Conservation (phyloP, 148 eudicot genomes). For the Bassia scoparia region DNA sequence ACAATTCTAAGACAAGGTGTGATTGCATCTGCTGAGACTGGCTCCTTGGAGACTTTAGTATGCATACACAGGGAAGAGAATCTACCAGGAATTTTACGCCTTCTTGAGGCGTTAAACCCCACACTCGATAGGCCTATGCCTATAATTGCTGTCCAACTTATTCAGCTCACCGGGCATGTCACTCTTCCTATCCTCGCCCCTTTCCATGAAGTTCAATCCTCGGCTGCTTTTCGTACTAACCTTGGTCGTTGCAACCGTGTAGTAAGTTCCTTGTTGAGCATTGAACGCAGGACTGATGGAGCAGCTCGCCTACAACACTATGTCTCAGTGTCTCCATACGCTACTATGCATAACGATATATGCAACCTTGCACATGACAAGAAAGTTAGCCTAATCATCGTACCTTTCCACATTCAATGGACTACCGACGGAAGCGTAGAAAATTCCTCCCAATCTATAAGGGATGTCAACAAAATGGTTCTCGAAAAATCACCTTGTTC, state of each 20-base stretch:
- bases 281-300: slow-evolving; percentile 17
- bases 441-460: slow-evolving; percentile 1
- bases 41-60: slow-evolving; percentile 4
- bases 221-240: slow-evolving; percentile 17
- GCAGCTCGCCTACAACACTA: slow-evolving; percentile 21
- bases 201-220: slow-evolving; percentile 20
- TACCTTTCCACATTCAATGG: slow-evolving; percentile 23
- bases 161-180: slow-evolving; percentile 25
- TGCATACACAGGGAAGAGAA: slow-evolving; percentile 27
- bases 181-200: slow-evolving; percentile 22
- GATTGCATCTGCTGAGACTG: not conserved
- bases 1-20: slow-evolving; percentile 20
- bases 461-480: slow-evolving; percentile 37
- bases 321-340: slow-evolving; percentile 17
- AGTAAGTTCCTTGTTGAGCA: slow-evolving; percentile 11
- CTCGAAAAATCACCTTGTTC: slow-evolving; percentile 51
- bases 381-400: not conserved
- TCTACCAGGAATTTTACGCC: slow-evolving; percentile 19
- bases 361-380: slow-evolving; percentile 20
- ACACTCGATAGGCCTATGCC: slow-evolving; percentile 11
- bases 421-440: not conserved
- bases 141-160: slow-evolving; percentile 16
- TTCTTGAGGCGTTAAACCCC: slow-evolving; percentile 15
- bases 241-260: slow-evolving; percentile 23
- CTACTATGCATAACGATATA: slow-evolving; percentile 26